A percentile compares a stretch with the other conserved stretches of the same genome.
phyloP scores from a whole-genome alignment of 225 moss, liverwort and hornwort species.

The Rhytidiadelphus loreus region DNA sequence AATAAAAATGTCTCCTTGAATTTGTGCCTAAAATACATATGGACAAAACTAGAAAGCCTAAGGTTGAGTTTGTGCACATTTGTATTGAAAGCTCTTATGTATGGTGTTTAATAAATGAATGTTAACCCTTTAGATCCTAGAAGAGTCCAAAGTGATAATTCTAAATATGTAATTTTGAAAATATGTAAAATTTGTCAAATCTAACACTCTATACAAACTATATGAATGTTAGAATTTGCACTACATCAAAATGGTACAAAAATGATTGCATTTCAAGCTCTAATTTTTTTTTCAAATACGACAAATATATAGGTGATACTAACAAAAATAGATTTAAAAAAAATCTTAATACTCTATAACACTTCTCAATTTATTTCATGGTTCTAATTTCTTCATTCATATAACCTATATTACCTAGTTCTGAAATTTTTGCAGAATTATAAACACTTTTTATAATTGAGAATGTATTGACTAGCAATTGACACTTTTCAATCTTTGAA shows the following conservation, averaged over 20 bases:
- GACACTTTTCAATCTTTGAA: not conserved
- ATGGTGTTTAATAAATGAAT: too few relatives aligned
- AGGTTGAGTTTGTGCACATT: not conserved
- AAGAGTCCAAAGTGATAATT: not conserved
- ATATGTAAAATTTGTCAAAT: not conserved
- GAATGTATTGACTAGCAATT: accelerated
- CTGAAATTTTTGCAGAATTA: accelerated
- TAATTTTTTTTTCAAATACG: not conserved
- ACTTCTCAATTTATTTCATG: not conserved
- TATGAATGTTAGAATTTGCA: not conserved
- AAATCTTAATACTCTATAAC: accelerated
- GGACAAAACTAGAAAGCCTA: accelerated
- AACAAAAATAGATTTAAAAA: not conserved
- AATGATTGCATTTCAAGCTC: not conserved
- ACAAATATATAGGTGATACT: accelerated
- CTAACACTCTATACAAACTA: not conserved
- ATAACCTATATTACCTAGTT: not conserved
- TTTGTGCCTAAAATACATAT: not conserved
- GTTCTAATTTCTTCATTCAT: not conserved
- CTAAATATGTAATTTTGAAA: not conserved
- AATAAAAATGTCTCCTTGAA: accelerated
- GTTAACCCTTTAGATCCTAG: not conserved
- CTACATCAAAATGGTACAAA: not conserved
- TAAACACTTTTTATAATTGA: accelerated
- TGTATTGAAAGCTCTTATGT: not conserved